These are phyloP conservation scores for Penicillium sp. DNA, from an alignment of 2,329 filamentous ascomycete genomes.

Conservation along the genomic window DNA sequence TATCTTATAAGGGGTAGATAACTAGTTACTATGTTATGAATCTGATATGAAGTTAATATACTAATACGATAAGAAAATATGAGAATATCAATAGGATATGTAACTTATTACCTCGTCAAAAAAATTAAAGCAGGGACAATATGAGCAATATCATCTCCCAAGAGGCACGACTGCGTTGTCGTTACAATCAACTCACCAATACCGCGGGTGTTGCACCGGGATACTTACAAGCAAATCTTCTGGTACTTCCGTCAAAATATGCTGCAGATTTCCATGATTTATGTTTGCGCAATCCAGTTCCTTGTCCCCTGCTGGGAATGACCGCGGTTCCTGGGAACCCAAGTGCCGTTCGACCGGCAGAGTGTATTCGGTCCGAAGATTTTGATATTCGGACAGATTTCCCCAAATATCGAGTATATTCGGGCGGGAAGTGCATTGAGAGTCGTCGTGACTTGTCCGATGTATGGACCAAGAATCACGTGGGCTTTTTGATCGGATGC, in stretches of 20 bases:
- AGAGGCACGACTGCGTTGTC: slow-evolving; percentile 48
- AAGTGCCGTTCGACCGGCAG: slow-evolving; percentile 17
- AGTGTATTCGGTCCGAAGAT: slow-evolving; percentile 31
- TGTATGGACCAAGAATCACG: slow-evolving; percentile 59
- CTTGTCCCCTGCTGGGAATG: slow-evolving; percentile 60
- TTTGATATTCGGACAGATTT: slow-evolving; percentile 60
- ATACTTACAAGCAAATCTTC: slow-evolving; percentile 62
- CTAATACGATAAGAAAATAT: not conserved
- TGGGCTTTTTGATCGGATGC: slow-evolving; percentile 64
- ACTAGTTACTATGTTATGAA: too few species aligned
- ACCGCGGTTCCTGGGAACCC: slow-evolving; percentile 41
- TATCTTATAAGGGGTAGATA: not conserved
- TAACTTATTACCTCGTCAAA: not conserved
- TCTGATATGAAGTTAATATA: not conserved
- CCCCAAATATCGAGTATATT: slow-evolving; percentile 60
- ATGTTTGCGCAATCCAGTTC: slow-evolving; percentile 62
- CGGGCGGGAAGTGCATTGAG: slow-evolving; percentile 46
- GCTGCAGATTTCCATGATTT: slow-evolving; percentile 59
- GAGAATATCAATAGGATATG: not conserved
- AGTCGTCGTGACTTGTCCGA: slow-evolving; percentile 46
- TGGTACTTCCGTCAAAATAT: slow-evolving; percentile 59
- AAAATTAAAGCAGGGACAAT: too few species aligned
- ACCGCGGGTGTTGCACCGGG: slow-evolving; percentile 58
- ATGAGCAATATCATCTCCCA: slow-evolving; percentile 19
- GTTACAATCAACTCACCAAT: slow-evolving; percentile 41